phyloP scores from a whole-genome alignment of 768 basidiomycete genomes.

The Agrocybe praecox region DNA sequence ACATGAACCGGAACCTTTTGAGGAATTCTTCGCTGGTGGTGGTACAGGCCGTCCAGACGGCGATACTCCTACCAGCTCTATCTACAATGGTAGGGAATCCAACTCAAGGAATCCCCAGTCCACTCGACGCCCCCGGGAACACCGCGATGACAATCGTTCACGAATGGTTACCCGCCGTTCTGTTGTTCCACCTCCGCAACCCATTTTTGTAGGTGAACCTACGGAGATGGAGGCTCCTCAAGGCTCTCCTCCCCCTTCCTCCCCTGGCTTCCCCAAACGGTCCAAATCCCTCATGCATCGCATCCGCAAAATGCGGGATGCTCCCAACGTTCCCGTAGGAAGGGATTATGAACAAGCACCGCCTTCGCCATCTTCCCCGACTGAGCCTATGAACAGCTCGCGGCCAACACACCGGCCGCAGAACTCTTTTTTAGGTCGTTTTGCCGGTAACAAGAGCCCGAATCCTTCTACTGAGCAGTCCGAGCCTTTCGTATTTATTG shows the following conservation, averaged over 20 bases:
- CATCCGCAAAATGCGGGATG: conserved; percentile 86
- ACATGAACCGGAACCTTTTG: conserved; percentile 89
- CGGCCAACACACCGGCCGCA: conserved; percentile 75
- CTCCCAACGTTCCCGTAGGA: conserved; percentile 78
- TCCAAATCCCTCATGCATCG: conserved; percentile 86
- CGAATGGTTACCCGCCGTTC: conserved; percentile 49
- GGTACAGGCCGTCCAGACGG: conserved; percentile 50
- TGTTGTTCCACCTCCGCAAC: conserved; percentile 76
- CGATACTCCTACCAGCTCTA: conserved; percentile 67
- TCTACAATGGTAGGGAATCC: conserved; percentile 63
- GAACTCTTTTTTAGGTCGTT: conserved; percentile 79
- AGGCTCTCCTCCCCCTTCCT: conserved; percentile 42
- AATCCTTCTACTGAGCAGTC: conserved; percentile 31
- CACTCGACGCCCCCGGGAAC: conserved; percentile 46
- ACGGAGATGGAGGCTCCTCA: conserved; percentile 37
- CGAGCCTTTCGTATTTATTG: conserved; percentile 72
- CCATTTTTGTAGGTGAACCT: conserved; percentile 72
- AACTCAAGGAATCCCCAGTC: conserved; percentile 27
- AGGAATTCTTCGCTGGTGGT: conserved; percentile 87
- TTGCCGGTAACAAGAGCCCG: conserved; percentile 42
- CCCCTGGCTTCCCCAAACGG: conserved; percentile 62
- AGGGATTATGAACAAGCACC: conserved; percentile 45
- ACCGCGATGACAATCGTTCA: conserved; percentile 42
- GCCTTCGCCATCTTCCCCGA: conserved; percentile 48
- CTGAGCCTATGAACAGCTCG: conserved; percentile 27